Percentiles rank a stretch among this genome's conserved stretches.
phyloP scores from a whole-genome alignment of 306 rosid species.

The Arachis hypogaea region DNA sequence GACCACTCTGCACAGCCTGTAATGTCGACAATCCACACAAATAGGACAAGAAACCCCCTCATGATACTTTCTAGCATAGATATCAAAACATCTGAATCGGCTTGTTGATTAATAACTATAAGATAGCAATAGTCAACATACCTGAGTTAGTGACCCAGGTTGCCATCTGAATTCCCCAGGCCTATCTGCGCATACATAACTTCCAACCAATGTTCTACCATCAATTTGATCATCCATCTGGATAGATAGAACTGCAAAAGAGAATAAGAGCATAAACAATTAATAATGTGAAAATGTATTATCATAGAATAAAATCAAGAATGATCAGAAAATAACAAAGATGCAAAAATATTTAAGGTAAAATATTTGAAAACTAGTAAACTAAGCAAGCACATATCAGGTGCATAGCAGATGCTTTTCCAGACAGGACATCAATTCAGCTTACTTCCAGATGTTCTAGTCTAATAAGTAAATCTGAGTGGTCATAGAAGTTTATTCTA shows the following conservation, averaged over 20 bases:
- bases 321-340: background rate
- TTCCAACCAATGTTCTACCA: slow-evolving; percentile 79
- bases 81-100: slow-evolving; percentile 3
- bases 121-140: slow-evolving; percentile 38
- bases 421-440: slow-evolving; percentile 12
- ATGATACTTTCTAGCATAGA: slow-evolving; percentile 7
- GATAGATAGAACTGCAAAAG: slow-evolving; percentile 71
- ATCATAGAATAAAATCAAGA: slow-evolving; percentile 1
- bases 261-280: slow-evolving; percentile 27
- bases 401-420: slow-evolving; percentile 5
- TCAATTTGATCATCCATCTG: slow-evolving; percentile 98
- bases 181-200: slow-evolving; percentile 78
- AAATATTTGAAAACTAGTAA: background rate
- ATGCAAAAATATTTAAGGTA: background rate
- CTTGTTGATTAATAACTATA: background rate
- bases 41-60: background rate
- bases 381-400: background rate
- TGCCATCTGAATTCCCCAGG: slow-evolving; percentile 98
- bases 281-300: background rate
- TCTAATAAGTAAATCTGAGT: slow-evolving; percentile 3
- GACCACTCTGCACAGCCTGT: slow-evolving; percentile 86
- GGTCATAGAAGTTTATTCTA: slow-evolving; percentile 6
- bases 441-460: slow-evolving; percentile 16
- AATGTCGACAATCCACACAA: slow-evolving; percentile 14
- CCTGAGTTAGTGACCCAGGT: slow-evolving; percentile 97